Evolutionary conservation across 2,329 filamentous ascomycete genomes (phyloP), one percentile per base, ranked within the genome.

Genomic region (Scorias spongiosa): DNA sequence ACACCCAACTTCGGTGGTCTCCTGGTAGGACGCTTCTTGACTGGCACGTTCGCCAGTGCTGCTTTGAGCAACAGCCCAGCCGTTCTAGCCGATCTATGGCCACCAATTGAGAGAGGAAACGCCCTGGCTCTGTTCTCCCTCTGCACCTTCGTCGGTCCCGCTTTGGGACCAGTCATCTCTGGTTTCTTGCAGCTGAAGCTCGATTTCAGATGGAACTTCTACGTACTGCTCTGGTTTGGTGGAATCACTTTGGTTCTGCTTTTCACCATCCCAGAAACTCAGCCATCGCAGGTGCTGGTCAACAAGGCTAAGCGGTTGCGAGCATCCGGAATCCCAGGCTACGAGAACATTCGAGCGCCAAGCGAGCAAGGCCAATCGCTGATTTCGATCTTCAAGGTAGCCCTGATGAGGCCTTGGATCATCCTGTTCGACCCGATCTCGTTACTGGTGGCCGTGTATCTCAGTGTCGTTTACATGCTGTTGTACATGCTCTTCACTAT

Each of bases 401-500:
- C 72, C 0, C 59, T 75, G 10, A 73, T 67, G 0, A 61, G 72
- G 1, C 72, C 72, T 0, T 75, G 72, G 70, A 60, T 67, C 39
- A 69, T 75, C 38, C 60, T 75, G 3, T 67, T 75, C 47, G 72
- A 75, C 48, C 57, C 70, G 0, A 75, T 75, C 32, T 72, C 69
- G 0, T 63, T 74, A 42, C 57, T 71, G 2, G 65, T 66, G 44
- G 71, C 72, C 11, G 54, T 75, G 28, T 76, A 75, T 51, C 62
- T 74, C 52, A 64, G 66, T 1, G 63, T 75, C 10, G 69, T 75
- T 2, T 75, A 75, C 46, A 66, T 62, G 5, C 59, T 74, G 1
- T 59, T 72, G 8, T 75, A 75, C 56, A 76, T 77, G 72, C 64
- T 77, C 10, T 76, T 77, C 56, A 68, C 63, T 17, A 75, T 75